Evolutionary conservation across 1,284 basidiomycete genomes (phyloP), one percentile per base, ranked within the genome.

Genomic region (Ceratobasidium sp.): DNA sequence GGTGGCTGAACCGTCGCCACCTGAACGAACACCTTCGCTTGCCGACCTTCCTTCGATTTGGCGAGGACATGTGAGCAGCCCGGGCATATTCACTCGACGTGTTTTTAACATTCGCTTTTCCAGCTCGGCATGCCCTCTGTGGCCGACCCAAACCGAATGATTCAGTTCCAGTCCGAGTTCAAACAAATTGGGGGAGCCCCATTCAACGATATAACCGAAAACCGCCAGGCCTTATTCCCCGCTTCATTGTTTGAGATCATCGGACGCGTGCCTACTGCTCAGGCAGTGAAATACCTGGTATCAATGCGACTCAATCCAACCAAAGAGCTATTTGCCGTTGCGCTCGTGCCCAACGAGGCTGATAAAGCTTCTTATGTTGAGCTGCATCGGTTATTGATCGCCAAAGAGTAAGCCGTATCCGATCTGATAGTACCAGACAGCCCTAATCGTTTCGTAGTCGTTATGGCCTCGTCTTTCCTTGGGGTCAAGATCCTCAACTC

Each of bases 381-480:
- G 12, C 81, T 95, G 48, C 85, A 87, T 48, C 85, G 89, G 56
- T 92, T 91, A 76, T 83, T 95, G 72, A 82, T 91, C 44, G 82
- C 83, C 0, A 92, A 92, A 84, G 87, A 87, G 93, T 95, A 78
- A 78, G 69, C 5, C 91, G 84, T 59, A 69, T 53, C 25, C 18
- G 38, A n/a, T 54, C 48, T 73, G 21, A 46, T 75, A 63, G 33
- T 66, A 53, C 60, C 67, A 44, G 21, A 44, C 28, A 40, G 46
- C 40, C 9, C 36, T 73, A 70, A 18, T 72, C 67, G 72, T 28
- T 14, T 36, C 23, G 18, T 79, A 95, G 93, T 73, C 93, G 94
- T 25, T 92, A 95, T 79, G 94, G 90, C 9, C 84, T 95, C 14
- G 86, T 92, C 44, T 92, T 93, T 75, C 94, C 94, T 12, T 95